phyloP scores from a whole-genome alignment of 2,329 filamentous ascomycete species.

The Phialophora verrucosa region DNA sequence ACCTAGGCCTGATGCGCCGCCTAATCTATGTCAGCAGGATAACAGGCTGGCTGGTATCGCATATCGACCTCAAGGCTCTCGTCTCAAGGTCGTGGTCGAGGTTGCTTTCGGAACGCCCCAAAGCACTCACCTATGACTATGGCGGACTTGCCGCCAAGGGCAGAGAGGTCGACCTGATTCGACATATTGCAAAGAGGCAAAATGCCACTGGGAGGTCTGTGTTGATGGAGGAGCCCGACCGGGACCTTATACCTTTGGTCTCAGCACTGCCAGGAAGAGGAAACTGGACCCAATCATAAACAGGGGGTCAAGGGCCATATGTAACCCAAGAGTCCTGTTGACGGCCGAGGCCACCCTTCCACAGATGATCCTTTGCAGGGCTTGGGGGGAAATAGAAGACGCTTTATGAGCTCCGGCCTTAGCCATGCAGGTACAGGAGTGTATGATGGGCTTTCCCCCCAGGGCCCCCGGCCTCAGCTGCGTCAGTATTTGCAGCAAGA shows the following conservation, averaged over 20 bases:
- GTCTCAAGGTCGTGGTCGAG: neutral
- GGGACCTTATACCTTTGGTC: neutral
- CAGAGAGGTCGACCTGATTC: conserved; percentile 12
- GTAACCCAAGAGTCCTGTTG: neutral
- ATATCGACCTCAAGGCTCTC: neutral
- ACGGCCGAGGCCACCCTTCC: neutral
- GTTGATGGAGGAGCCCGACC: neutral
- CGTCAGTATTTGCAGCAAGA: neutral
- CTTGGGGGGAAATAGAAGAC: neutral
- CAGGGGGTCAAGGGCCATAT: neutral
- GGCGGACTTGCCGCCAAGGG: conserved; percentile 21
- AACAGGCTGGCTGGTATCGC: neutral
- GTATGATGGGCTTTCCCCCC: neutral
- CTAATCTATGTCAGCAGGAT: neutral
- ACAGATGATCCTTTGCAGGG: neutral
- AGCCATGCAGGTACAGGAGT: neutral
- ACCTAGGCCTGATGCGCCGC: conserved; percentile 46
- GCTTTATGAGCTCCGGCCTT: neutral
- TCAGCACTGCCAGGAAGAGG: neutral
- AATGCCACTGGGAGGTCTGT: neutral
- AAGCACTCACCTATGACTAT: conserved; percentile 27
- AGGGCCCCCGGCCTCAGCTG: neutral
- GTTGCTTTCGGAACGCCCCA: neutral
- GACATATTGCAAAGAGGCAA: neutral
- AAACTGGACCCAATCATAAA: neutral